phyloP scores from a whole-genome alignment of 148 eudicot species.

The Cornus kousa region DNA sequence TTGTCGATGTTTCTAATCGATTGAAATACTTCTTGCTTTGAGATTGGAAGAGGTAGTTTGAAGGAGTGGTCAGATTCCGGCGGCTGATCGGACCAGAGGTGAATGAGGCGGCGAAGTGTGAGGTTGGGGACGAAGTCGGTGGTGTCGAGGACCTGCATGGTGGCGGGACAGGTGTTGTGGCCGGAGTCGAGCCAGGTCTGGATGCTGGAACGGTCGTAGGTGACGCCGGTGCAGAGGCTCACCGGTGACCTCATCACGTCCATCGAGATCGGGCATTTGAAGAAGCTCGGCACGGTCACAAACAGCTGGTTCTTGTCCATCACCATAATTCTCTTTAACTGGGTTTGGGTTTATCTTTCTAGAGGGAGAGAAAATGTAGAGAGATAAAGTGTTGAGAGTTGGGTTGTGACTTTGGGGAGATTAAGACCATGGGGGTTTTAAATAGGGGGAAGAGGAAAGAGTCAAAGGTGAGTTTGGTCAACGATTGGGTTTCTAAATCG shows the following conservation, averaged over 20 bases:
- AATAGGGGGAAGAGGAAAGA: not conserved
- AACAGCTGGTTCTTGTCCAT: slow-evolving; percentile 32
- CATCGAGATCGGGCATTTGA: slow-evolving; percentile 61
- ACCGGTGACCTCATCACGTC: slow-evolving; percentile 74
- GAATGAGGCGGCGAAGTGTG: slow-evolving; percentile 63
- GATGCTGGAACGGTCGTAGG: slow-evolving; percentile 70
- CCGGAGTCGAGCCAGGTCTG: slow-evolving; percentile 63
- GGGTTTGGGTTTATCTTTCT: not conserved
- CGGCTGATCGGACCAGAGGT: slow-evolving; percentile 37
- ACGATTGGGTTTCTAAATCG: not conserved
- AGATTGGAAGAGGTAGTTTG: not conserved
- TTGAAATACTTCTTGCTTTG: slow-evolving; percentile 10
- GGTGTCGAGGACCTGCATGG: slow-evolving; percentile 58
- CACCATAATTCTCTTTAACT: slow-evolving; percentile 13
- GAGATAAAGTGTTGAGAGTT: not conserved
- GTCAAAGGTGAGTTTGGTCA: slow-evolving; percentile 21
- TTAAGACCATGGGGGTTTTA: not conserved
- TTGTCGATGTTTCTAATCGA: not conserved
- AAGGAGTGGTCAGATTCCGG: not conserved
- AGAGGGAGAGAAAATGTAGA: not conserved
- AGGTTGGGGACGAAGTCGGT: slow-evolving; percentile 65
- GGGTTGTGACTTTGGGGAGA: not conserved
- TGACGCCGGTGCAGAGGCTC: slow-evolving; percentile 63
- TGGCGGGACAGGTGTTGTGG: slow-evolving; percentile 76
- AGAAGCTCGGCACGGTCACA: slow-evolving; percentile 52